These are phyloP conservation scores for Melanomma pulvis-pyrius DNA, from an alignment of 495 filamentous ascomycete genomes.

Conservation along the genomic window DNA sequence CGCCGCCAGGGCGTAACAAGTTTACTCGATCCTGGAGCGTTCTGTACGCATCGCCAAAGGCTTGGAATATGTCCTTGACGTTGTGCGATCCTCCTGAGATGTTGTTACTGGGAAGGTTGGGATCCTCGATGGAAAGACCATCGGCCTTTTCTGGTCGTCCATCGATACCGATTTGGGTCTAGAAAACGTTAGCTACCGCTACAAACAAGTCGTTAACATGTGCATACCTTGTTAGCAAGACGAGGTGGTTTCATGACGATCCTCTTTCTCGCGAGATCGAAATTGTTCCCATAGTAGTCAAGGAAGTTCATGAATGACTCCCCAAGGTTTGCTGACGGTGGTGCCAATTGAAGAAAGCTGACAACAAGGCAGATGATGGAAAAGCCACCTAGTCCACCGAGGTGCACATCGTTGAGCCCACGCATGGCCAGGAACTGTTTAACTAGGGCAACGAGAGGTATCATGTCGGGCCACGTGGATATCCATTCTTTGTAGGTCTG, in stretches of 20 bases:
- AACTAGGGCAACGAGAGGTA: slow-evolving; percentile 76
- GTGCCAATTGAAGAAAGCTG: slow-evolving; percentile 70
- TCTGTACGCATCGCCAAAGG: slow-evolving; percentile 66
- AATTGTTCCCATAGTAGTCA: slow-evolving; percentile 80
- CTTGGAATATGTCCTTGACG: slow-evolving; percentile 59
- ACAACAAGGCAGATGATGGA: slow-evolving; percentile 92
- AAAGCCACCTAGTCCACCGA: slow-evolving; percentile 92
- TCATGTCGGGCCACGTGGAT: slow-evolving; percentile 75
- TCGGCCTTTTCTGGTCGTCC: slow-evolving; percentile 50
- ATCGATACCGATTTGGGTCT: slow-evolving; percentile 18
- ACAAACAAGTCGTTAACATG: background rate
- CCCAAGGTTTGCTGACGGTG: slow-evolving; percentile 62
- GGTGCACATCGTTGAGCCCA: slow-evolving; percentile 84
- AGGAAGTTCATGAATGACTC: slow-evolving; percentile 82
- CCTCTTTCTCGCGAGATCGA: slow-evolving; percentile 66
- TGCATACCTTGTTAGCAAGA: slow-evolving; percentile 68
- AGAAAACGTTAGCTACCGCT: background rate
- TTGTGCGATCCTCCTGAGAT: slow-evolving; percentile 79
- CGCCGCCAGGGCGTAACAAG: slow-evolving; percentile 54
- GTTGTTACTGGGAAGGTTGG: slow-evolving; percentile 80
- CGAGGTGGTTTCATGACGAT: slow-evolving; percentile 75
- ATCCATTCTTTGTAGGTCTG: slow-evolving; percentile 80
- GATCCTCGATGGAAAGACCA: slow-evolving; percentile 80
- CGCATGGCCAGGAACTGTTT: slow-evolving; percentile 92
- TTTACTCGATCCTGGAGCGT: slow-evolving; percentile 63